Evolutionary conservation across 169 alveolate genomes (phyloP), one percentile per base, ranked within the genome.

Genomic region (Eimeria acervulina): DNA sequence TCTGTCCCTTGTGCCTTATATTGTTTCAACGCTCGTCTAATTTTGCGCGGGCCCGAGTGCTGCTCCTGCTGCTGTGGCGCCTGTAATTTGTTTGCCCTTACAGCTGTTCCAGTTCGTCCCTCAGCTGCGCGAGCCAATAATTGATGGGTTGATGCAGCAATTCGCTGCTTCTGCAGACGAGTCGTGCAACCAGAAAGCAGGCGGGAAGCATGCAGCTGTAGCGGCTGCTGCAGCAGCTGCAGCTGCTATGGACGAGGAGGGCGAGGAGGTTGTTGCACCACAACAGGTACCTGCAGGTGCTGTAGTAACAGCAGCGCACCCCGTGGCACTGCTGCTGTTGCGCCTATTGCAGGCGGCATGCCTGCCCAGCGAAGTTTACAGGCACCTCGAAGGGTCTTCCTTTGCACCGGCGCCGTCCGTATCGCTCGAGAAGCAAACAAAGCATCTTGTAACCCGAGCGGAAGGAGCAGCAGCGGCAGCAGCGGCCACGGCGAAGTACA

Each of bases 271-370:
- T 33, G 78, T 61, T 31, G 93, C 63, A 19, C 55, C 61, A 40
- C 93, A 87, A 33, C 93, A 55, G 40, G 55, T 33, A 44, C 26
- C 74, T 33, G 44, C 80, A 19, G 93, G 38, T 23, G 66, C 59
- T 36, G 40, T 83, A 13, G 91, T 51, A 10, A 70, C 81, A 38
- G 78, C 81, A 87, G 93, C 80, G 4, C 93, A 87, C 31, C 93
- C 93, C 47, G 55, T 87, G 81, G 47, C 93, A 28, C 83, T 87
- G 93, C 66, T 87, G 81, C 93, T 87, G 63, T 47, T 52, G 59
- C 93, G 93, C 55, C 93, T 87, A 26, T n/a, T 87, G 93, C 93
- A 87, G 81, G 93, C 93, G 10, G 59, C 38, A 21, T 87, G 93
- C 93, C 93, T 87, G 17, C 93, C 80, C 55, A 61, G 80, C 28